Conservation (phyloP, 495 filamentous ascomycete genomes). For the Hypoxylon lenormandii region DNA sequence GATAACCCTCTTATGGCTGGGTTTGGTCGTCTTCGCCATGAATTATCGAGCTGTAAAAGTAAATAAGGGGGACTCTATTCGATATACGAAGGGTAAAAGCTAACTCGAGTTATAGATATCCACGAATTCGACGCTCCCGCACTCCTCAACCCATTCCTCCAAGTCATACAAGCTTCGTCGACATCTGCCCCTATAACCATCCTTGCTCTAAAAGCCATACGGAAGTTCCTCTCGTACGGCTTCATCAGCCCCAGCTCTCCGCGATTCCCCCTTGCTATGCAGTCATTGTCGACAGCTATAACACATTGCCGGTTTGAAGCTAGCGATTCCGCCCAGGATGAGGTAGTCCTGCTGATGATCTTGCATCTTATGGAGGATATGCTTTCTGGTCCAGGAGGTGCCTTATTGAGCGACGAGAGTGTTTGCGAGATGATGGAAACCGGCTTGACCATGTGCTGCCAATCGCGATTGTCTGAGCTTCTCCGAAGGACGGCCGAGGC, state of each 20-base stretch:
- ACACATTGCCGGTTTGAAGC: slow-evolving; percentile 98
- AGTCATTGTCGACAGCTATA: slow-evolving; percentile 90
- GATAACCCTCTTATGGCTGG: slow-evolving; percentile 97
- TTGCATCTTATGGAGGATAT: slow-evolving; percentile 98
- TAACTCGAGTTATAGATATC: slow-evolving; percentile 71
- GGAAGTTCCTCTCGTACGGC: slow-evolving; percentile 96
- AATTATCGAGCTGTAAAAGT: slow-evolving; percentile 91
- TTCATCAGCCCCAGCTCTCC: slow-evolving; percentile 86
- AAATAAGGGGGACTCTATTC: slow-evolving; percentile 33
- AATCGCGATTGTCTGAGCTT: slow-evolving; percentile 89
- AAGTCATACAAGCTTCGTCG: slow-evolving; percentile 95
- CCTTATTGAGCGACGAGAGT: slow-evolving; percentile 92
- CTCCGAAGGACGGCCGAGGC: slow-evolving; percentile 92
- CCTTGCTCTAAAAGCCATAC: slow-evolving; percentile 91
- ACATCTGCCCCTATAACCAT: slow-evolving; percentile 97
- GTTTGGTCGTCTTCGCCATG: slow-evolving; percentile 87
- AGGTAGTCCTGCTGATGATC: slow-evolving; percentile 92
- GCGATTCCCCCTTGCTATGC: slow-evolving; percentile 89
- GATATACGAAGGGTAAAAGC: slow-evolving; percentile 1
- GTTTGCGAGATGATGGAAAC: slow-evolving; percentile 99
- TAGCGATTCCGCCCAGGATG: slow-evolving; percentile 91
- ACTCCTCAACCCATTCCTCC: slow-evolving; percentile 92
- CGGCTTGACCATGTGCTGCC: slow-evolving; percentile 96
- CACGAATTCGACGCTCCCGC: slow-evolving; percentile 87
- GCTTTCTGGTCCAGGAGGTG: slow-evolving; percentile 90